Percentiles rank a stretch among this genome's conserved stretches.
Conservation (phyloP, 345 rosid species). For the Eucalyptus dawsonii region DNA sequence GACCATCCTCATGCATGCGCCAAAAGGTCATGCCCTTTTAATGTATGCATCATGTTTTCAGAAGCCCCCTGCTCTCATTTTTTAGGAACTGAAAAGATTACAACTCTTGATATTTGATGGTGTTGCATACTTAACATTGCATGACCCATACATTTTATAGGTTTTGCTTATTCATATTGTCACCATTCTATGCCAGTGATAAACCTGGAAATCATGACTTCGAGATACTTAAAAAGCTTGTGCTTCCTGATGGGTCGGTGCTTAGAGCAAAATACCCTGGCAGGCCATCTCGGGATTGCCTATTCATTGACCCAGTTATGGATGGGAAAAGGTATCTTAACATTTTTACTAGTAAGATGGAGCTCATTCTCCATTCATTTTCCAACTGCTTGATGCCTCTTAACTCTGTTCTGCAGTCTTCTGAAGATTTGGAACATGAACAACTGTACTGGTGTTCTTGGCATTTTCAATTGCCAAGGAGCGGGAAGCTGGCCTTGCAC, state of each 20-base stretch:
- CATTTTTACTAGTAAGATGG: neutral
- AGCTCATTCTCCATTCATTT: neutral
- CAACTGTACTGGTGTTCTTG: conserved; percentile 35
- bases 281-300: conserved; percentile 40
- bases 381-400: neutral
- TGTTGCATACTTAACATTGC: neutral
- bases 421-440: conserved; percentile 53
- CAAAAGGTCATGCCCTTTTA: neutral
- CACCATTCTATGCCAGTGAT: conserved; percentile 13
- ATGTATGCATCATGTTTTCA: neutral
- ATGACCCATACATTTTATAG: neutral
- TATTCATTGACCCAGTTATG: conserved; percentile 41
- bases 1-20: neutral
- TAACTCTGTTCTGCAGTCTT: conserved; percentile 8
- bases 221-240: conserved; percentile 36
- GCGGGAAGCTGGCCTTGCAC: conserved; percentile 41
- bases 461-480: conserved; percentile 53
- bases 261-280: conserved; percentile 52
- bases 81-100: neutral
- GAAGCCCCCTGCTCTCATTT: neutral
- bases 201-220: conserved; percentile 44
- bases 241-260: conserved; percentile 36
- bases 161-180: neutral
- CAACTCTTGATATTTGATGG: neutral
- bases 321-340: conserved; percentile 33